Evolutionary conservation across 257 asterid species (phyloP).

Genomic region (Capsicum chinense): DNA sequence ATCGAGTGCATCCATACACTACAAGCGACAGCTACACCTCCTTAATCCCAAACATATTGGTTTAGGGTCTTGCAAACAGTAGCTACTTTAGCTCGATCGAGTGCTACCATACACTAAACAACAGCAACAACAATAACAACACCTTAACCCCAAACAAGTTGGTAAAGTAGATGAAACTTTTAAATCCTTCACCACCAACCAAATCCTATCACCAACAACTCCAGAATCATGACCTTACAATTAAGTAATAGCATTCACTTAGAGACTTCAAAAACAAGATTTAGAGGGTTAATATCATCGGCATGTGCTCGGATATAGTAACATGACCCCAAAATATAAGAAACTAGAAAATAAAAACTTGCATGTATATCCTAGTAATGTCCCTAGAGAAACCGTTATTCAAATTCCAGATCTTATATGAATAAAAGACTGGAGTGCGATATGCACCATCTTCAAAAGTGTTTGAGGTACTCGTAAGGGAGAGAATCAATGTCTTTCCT

Average conservation of each 20-base stretch:
- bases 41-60: not conserved
- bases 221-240: not conserved
- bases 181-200: not conserved
- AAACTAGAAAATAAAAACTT: not conserved
- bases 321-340: not conserved
- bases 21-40: not conserved
- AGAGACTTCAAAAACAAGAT: not conserved
- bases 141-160: not conserved
- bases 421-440: not conserved
- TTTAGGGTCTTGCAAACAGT: not conserved
- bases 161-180: not conserved
- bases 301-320: not conserved
- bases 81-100: not conserved
- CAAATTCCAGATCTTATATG: not conserved
- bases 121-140: not conserved
- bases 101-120: not conserved
- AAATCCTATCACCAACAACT: conserved; percentile 8
- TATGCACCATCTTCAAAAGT: not conserved
- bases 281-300: not conserved
- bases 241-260: not conserved
- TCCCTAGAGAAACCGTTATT: not conserved
- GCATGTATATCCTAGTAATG: not conserved
- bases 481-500: not conserved
- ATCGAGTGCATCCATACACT: not conserved
- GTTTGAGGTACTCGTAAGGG: not conserved